These are phyloP conservation scores for Raphanus hybrid DNA, from an alignment of 441 rosid genomes.

Conservation along the genomic window DNA sequence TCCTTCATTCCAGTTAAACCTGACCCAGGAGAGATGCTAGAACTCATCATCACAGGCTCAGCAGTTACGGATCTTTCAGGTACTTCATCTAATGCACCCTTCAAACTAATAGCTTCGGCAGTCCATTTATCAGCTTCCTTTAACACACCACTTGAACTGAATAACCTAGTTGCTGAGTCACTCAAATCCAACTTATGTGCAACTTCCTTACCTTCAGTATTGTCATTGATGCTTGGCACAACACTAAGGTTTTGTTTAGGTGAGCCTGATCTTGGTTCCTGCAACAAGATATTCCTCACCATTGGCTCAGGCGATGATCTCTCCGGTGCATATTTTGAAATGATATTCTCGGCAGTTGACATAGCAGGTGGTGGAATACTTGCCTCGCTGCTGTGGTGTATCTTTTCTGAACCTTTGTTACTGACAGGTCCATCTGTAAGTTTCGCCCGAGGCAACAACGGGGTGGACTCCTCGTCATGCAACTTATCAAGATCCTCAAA, in stretches of 20 bases:
- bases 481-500: conserved; percentile 41
- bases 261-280: conserved; percentile 28
- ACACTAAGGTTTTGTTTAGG: conserved; percentile 25
- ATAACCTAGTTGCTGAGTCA: conserved; percentile 34
- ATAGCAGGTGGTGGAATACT: neutral
- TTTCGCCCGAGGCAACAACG: conserved; percentile 47
- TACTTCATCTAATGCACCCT: conserved; percentile 36
- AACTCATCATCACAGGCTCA: conserved; percentile 39
- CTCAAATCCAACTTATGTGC: conserved; percentile 30
- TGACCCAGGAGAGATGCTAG: conserved; percentile 31
- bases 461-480: conserved; percentile 42
- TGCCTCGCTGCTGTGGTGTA: too few species aligned
- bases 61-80: conserved; percentile 42
- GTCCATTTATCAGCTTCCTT: conserved; percentile 22
- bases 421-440: conserved; percentile 42
- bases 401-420: conserved; percentile 36
- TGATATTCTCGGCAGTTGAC: conserved; percentile 21
- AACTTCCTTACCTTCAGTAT: conserved; percentile 20
- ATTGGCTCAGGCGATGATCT: conserved; percentile 28
- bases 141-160: conserved; percentile 23
- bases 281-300: conserved; percentile 17
- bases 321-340: conserved; percentile 20
- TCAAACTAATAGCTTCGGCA: conserved; percentile 1
- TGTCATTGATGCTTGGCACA: conserved; percentile 29
- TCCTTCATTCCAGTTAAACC: conserved; percentile 43